A percentile compares a stretch with the other conserved stretches of the same genome.
These are phyloP conservation scores for Trifolium pratense DNA, from an alignment of 306 rosid genomes.

Conservation along the genomic window DNA sequence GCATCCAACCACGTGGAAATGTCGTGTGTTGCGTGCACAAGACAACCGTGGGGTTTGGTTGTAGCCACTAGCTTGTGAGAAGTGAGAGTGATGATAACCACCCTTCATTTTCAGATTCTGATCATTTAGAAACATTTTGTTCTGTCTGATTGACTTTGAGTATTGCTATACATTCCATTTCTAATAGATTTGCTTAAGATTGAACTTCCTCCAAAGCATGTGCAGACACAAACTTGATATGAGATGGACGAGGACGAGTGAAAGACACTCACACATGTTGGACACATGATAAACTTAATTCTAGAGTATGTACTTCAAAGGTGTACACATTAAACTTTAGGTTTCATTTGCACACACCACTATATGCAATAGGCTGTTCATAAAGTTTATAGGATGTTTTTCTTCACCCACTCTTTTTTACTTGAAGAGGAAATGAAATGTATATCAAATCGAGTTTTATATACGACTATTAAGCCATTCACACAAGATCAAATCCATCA, in stretches of 20 bases:
- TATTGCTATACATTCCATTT: not conserved
- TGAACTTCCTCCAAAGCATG: not conserved
- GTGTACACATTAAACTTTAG: no score
- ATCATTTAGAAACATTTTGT: conserved; percentile 10
- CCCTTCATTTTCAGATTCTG: conserved; percentile 3
- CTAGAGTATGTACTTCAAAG: no score
- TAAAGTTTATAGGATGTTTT: no score
- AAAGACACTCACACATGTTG: no score
- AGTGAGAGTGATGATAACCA: conserved; percentile 11
- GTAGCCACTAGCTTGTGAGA: conserved; percentile 39
- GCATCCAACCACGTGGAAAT: conserved; percentile 49
- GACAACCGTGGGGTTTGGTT: conserved; percentile 43
- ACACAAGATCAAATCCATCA: no score
- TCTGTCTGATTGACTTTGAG: conserved; percentile 11
- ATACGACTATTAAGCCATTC: no score
- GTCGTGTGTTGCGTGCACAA: conserved; percentile 40
- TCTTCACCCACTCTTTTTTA: no score
- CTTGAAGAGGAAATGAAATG: no score
- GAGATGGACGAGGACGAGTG: no score
- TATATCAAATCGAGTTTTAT: no score
- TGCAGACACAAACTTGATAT: no score
- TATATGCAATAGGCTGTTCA: not conserved
- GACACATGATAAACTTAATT: no score
- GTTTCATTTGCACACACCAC: not conserved
- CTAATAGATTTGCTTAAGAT: not conserved